These are phyloP conservation scores for Triticum monococcum DNA, from an alignment of 176 grass and related monocot genomes.

Conservation along the genomic window DNA sequence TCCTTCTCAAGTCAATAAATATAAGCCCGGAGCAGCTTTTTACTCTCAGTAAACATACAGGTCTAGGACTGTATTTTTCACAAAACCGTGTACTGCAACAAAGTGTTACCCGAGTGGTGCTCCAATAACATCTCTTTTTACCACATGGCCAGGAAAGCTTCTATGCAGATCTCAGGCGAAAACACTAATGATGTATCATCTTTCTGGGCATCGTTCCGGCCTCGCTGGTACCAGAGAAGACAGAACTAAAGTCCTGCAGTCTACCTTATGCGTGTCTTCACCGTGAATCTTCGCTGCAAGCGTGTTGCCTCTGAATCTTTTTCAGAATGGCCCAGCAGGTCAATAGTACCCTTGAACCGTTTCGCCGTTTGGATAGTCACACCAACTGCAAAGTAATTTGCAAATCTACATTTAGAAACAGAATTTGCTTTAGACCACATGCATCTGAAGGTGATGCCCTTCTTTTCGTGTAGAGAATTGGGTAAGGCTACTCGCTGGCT, in stretches of 20 bases:
- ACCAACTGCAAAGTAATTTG: slow-evolving; percentile 43
- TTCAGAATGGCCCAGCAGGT: slow-evolving; percentile 14
- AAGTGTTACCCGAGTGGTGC: slow-evolving; percentile 12
- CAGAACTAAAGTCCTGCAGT: slow-evolving; percentile 24
- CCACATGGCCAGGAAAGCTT: slow-evolving; percentile 17
- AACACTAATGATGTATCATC: slow-evolving; percentile 6
- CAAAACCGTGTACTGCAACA: slow-evolving; percentile 1
- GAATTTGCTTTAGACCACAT: slow-evolving; percentile 52
- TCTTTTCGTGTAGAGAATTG: slow-evolving; percentile 43
- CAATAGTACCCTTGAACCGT: slow-evolving; percentile 32
- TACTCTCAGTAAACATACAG: slow-evolving; percentile 11
- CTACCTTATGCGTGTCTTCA: slow-evolving; percentile 20
- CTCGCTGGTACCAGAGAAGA: slow-evolving; percentile 12
- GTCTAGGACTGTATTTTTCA: slow-evolving; percentile 12
- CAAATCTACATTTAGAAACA: slow-evolving; percentile 43
- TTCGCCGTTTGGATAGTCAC: slow-evolving; percentile 28
- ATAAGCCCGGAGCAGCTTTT: slow-evolving; percentile 16
- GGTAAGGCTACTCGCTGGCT: slow-evolving; percentile 19
- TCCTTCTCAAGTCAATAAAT: slow-evolving; percentile 40
- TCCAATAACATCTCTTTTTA: slow-evolving; percentile 27
- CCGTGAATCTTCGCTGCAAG: slow-evolving; percentile 18
- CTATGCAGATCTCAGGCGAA: slow-evolving; percentile 8
- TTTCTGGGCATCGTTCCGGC: slow-evolving; percentile 14
- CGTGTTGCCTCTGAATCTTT: slow-evolving; percentile 35
- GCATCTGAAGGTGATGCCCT: slow-evolving; percentile 37